Conservation (phyloP, 441 rosid genomes). For the Populus trichocarpa region DNA sequence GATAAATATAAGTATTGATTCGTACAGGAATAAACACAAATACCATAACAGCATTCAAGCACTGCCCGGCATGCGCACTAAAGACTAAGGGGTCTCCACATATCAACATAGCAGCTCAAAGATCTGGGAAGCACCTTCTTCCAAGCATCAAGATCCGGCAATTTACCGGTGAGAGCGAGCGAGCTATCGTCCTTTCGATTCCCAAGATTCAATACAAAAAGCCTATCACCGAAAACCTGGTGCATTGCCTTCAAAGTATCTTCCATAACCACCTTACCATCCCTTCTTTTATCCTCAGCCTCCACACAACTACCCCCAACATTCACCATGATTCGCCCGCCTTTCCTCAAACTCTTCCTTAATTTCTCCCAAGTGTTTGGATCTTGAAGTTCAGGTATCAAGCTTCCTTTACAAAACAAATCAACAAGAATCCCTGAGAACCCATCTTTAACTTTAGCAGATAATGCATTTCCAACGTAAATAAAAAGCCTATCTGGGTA, state of each 20-base stretch:
- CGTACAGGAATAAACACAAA: slow-evolving; percentile 29
- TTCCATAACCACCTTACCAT: slow-evolving; percentile 70
- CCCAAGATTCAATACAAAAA: slow-evolving; percentile 54
- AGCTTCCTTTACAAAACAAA: slow-evolving; percentile 65
- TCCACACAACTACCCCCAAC: slow-evolving; percentile 83
- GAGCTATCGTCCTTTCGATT: slow-evolving; percentile 60
- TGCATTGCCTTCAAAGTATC: slow-evolving; percentile 65
- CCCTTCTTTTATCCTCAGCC: slow-evolving; percentile 63
- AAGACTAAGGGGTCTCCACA: slow-evolving; percentile 52
- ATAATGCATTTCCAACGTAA: slow-evolving; percentile 61
- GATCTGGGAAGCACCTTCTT: slow-evolving; percentile 42
- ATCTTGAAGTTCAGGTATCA: slow-evolving; percentile 83
- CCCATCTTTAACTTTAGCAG: slow-evolving; percentile 47
- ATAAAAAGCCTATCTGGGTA: slow-evolving; percentile 54
- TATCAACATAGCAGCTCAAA: slow-evolving; percentile 53
- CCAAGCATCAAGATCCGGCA: slow-evolving; percentile 66
- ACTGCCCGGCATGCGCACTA: slow-evolving; percentile 2
- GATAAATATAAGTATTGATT: not conserved
- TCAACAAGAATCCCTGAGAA: slow-evolving; percentile 77
- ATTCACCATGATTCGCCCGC: slow-evolving; percentile 80
- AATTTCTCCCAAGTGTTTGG: slow-evolving; percentile 62
- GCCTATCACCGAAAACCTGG: slow-evolving; percentile 47
- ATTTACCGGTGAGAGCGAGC: slow-evolving; percentile 59
- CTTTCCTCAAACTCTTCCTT: slow-evolving; percentile 52
- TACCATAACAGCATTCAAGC: slow-evolving; percentile 5